Evolutionary conservation across 1,284 basidiomycete species (phyloP).

Genomic region (Athelia psychrophila): DNA sequence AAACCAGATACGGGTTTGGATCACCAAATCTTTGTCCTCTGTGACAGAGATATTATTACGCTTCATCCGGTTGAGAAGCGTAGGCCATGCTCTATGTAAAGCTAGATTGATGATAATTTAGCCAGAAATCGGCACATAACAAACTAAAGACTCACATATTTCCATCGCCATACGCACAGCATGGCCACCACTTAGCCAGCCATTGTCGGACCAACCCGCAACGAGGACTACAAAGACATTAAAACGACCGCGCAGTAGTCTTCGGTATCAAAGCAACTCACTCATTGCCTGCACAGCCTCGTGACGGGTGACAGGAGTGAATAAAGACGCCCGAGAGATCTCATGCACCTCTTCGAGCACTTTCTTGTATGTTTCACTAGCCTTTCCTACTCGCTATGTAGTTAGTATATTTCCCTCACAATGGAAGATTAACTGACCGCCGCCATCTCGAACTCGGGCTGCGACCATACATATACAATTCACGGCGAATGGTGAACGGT

Average conservation of each 20-base stretch:
- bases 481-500: slow-evolving; percentile 81
- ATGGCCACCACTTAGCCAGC: slow-evolving; percentile 89
- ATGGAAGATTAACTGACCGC: slow-evolving; percentile 45
- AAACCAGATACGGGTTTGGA: slow-evolving; percentile 85
- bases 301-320: slow-evolving; percentile 75
- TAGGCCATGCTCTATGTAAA: slow-evolving; percentile 88
- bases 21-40: slow-evolving; percentile 78
- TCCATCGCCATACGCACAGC: slow-evolving; percentile 94
- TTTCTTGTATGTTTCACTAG: slow-evolving; percentile 63
- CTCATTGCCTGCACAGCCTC: slow-evolving; percentile 92
- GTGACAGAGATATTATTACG: slow-evolving; percentile 54
- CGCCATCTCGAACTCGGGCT: slow-evolving; percentile 83
- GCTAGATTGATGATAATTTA: slow-evolving; percentile 41
- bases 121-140: background rate
- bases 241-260: slow-evolving; percentile 6
- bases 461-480: slow-evolving; percentile 90
- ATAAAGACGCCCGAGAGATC: slow-evolving; percentile 83
- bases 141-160: slow-evolving; percentile 55
- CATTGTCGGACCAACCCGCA: slow-evolving; percentile 89
- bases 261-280: slow-evolving; percentile 36
- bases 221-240: slow-evolving; percentile 59
- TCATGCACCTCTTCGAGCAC: slow-evolving; percentile 80
- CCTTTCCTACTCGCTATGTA: slow-evolving; percentile 38
- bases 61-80: slow-evolving; percentile 72
- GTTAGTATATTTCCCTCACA: slow-evolving; percentile 4